Base-by-base conservation (phyloP, 2,329 filamentous ascomycete genomes). In the Aspergillus bombycis region DNA sequence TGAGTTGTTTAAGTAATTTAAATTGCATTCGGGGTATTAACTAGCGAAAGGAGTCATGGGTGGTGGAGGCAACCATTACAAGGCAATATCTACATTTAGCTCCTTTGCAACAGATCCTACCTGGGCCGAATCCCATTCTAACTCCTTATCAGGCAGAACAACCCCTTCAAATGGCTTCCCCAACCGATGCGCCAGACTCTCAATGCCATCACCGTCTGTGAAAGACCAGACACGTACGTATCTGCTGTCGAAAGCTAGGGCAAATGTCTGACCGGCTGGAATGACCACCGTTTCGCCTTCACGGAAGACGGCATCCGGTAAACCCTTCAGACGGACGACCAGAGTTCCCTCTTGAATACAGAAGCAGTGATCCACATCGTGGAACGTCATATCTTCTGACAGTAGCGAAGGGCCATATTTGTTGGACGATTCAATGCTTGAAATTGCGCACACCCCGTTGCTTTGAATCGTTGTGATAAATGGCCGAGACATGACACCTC, bases 301-400 rank as follows among this genome's bases (percentile, higher is more conserved):
- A 2, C 77, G 72, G 45, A 84, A 75, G 5, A 73, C 67, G 1
- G 68, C 71, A 63, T 78, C 77, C 5, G 65, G 62, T 6, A 71
- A 70, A 1, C 71, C 78, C 61, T 76, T 74, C 32, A 85, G 61
- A 41, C 70, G 74, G 5, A 86, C 77, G 19, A 71, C 74, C 5
- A 85, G 67, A 0, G 76, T 65, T 0, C 84, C 84, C 62, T 86
- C 83, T 48, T 79, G 73, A 0, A 85, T 78, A 60, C 77, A 80
- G 54, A 87, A 77, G 58, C 83, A 85, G 70, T 87, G 85, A 65
- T 86, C 84, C 1, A 83, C 82, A 0, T 71, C 71, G 0, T 71
- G 59, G 65, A 87, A 87, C 0, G 74, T 77, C 34, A 86, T 62
- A 62, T 72, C 78, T 28, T 72, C 70, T 0, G 68, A 69, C 3